Conservation (phyloP, 2,329 filamentous ascomycete species). For the Paecilomyces formosus region DNA sequence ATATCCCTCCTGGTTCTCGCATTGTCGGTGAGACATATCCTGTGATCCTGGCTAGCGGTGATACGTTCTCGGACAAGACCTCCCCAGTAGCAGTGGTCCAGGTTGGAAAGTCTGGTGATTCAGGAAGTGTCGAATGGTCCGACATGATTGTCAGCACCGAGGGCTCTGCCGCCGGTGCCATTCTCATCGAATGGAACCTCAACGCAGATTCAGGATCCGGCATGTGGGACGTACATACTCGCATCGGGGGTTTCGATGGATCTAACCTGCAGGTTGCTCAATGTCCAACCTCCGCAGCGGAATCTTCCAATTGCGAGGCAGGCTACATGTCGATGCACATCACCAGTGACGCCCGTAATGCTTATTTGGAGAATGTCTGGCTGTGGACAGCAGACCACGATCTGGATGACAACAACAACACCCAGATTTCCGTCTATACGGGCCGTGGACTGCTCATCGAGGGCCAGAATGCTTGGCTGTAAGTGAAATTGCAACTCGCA, state of each 20-base stretch:
- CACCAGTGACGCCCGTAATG: slow-evolving; percentile 19
- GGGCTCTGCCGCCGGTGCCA: slow-evolving; percentile 59
- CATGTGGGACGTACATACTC: slow-evolving; percentile 51
- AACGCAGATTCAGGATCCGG: slow-evolving; percentile 41
- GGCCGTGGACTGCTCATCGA: slow-evolving; percentile 48
- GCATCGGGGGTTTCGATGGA: slow-evolving; percentile 46
- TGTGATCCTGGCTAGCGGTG: slow-evolving; percentile 50
- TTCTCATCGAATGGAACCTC: slow-evolving; percentile 68
- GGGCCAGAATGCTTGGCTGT: slow-evolving; percentile 33
- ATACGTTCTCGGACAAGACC: slow-evolving; percentile 49
- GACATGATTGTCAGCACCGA: slow-evolving; percentile 66
- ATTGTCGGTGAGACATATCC: slow-evolving; percentile 52
- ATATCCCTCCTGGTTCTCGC: slow-evolving; percentile 41
- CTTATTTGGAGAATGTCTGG: slow-evolving; percentile 47
- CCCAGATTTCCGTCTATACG: slow-evolving; percentile 46
- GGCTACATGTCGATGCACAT: slow-evolving; percentile 33
- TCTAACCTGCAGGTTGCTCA: slow-evolving; percentile 37
- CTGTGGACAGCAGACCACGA: slow-evolving; percentile 50
- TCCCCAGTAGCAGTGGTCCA: slow-evolving; percentile 59
- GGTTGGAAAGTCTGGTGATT: slow-evolving; percentile 57
- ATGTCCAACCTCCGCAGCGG: slow-evolving; percentile 35
- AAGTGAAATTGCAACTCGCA: slow-evolving; percentile 13
- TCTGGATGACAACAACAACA: slow-evolving; percentile 43
- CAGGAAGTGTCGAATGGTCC: slow-evolving; percentile 60
- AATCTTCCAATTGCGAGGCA: slow-evolving; percentile 26